phyloP scores from a whole-genome alignment of 2,329 filamentous ascomycete species.

The Magnaporthiopsis poae region DNA sequence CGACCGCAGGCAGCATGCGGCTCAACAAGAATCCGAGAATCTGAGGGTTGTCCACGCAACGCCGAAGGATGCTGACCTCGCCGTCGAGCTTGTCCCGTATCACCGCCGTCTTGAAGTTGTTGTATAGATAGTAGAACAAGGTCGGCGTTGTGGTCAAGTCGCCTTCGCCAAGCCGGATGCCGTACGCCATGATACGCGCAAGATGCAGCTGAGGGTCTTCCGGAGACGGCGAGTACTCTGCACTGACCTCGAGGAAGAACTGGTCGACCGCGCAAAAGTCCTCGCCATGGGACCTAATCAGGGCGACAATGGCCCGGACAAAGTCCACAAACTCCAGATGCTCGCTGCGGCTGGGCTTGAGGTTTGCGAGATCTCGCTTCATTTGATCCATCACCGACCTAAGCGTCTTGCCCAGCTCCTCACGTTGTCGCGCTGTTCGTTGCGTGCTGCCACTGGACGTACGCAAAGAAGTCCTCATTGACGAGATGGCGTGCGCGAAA shows the following conservation, averaged over 20 bases:
- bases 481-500: constrained; percentile 38
- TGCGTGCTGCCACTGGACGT: constrained; percentile 25
- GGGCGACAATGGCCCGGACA: constrained; percentile 39
- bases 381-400: constrained; percentile 44
- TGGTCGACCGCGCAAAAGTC: constrained; percentile 44
- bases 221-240: constrained; percentile 44
- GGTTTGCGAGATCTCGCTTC: constrained; percentile 35
- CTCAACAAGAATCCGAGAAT: constrained; percentile 39
- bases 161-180: constrained; percentile 42
- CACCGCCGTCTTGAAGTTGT: constrained; percentile 47
- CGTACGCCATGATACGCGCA: constrained; percentile 46
- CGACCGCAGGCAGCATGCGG: constrained; percentile 45
- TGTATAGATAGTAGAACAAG: constrained; percentile 48
- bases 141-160: constrained; percentile 36
- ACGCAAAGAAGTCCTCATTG: constrained; percentile 40
- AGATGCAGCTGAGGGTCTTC: constrained; percentile 48
- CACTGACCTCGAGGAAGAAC: constrained; percentile 48
- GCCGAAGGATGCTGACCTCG: constrained; percentile 35
- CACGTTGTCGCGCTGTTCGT: constrained; percentile 6
- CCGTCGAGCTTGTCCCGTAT: constrained; percentile 37
- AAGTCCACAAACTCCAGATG: constrained; percentile 42
- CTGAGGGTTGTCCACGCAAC: constrained; percentile 36
- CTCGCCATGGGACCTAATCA: constrained; percentile 44
- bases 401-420: constrained; percentile 34
- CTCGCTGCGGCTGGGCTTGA: constrained; percentile 25